Base-by-base conservation (phyloP, 208 protist species). In the Novymonas esmeraldas region DNA sequence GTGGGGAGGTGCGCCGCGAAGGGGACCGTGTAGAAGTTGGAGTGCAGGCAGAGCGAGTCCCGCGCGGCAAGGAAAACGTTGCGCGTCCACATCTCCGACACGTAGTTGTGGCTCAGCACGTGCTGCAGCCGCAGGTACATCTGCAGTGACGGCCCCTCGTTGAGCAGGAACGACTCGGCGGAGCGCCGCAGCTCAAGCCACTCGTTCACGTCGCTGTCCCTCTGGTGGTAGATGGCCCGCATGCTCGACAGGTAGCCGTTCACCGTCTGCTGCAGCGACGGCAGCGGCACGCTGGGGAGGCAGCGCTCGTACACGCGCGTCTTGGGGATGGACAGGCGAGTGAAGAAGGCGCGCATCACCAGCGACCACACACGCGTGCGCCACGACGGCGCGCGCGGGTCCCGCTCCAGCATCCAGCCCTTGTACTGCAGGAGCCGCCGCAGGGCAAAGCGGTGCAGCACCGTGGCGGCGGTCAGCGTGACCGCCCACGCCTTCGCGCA, bases 51-150 rank as follows among this genome's bases (percentile, higher is more conserved):
- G 39, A 98, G 76, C 20, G 82, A 69, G 18, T 73, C 55, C 31
- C 93, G 89, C 5, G 84, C 76, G 39, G 80, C 51, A 11, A 98
- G 86, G 66, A 96, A 94, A 0, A 96, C 93, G 63, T 90, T 95
- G 48, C 88, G 85, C 48, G 90, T 79, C 85, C 86, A 97, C 90
- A 89, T 94, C 60, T 97, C 92, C 4, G 87, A 79, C n/a, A 96
- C 70, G 73, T 93, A 95, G 79, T 89, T 91, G 29, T 62, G 64
- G 34, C 59, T 56, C 58, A 88, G 49, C 59, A 88, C 78, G 48
- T 80, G 83, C 76, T 96, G 90, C 41, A 92, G 70, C 4, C 78
- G 66, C 42, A 94, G 76, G 51, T 87, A 76, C 18, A 84, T 80
- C 72, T 97, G 89, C 59, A 96, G 78, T 50, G 56, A 36, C 4